Percentiles rank a stretch among this genome's conserved stretches.
Evolutionary conservation across 805 yeast species (phyloP).

Genomic region (Cyberlindnera samutprakarnensis): DNA sequence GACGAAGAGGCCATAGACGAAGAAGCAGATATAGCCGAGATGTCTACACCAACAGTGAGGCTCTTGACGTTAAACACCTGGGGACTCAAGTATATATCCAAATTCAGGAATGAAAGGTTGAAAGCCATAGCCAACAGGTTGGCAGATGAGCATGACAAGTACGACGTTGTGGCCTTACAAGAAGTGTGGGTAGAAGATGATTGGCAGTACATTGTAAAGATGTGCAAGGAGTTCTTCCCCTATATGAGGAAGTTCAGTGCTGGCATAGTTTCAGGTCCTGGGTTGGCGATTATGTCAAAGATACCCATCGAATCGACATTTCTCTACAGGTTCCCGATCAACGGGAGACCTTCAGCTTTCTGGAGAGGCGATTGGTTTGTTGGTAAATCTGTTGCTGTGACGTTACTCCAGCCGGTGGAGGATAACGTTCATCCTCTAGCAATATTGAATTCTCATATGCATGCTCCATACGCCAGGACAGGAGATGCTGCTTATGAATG

Average conservation of each 20-base stretch:
- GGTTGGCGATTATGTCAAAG: slow-evolving; percentile 76
- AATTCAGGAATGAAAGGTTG: slow-evolving; percentile 55
- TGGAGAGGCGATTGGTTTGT: slow-evolving; percentile 97
- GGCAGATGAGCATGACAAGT: slow-evolving; percentile 35
- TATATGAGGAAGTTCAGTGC: slow-evolving; percentile 64
- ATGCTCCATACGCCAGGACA: slow-evolving; percentile 78
- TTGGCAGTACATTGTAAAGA: slow-evolving; percentile 54
- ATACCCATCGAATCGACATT: slow-evolving; percentile 77
- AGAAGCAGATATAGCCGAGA: too few relatives aligned
- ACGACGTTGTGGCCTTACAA: slow-evolving; percentile 88
- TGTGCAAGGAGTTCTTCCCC: slow-evolving; percentile 45
- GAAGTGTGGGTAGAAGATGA: slow-evolving; percentile 89
- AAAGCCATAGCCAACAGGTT: slow-evolving; percentile 66
- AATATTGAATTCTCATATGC: slow-evolving; percentile 88
- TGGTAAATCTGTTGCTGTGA: slow-evolving; percentile 81
- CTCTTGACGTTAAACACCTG: slow-evolving; percentile 72
- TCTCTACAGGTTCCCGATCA: slow-evolving; percentile 79
- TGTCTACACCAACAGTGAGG: slow-evolving; percentile 23
- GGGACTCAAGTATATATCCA: slow-evolving; percentile 88
- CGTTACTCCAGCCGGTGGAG: slow-evolving; percentile 48
- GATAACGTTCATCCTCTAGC: slow-evolving; percentile 54
- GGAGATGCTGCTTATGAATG: slow-evolving; percentile 90
- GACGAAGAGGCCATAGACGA: too few relatives aligned
- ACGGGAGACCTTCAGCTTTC: slow-evolving; percentile 91
- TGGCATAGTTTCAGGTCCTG: slow-evolving; percentile 91